These are phyloP conservation scores for Acmispon strigosus DNA, from an alignment of 306 rosid species.

Conservation along the genomic window DNA sequence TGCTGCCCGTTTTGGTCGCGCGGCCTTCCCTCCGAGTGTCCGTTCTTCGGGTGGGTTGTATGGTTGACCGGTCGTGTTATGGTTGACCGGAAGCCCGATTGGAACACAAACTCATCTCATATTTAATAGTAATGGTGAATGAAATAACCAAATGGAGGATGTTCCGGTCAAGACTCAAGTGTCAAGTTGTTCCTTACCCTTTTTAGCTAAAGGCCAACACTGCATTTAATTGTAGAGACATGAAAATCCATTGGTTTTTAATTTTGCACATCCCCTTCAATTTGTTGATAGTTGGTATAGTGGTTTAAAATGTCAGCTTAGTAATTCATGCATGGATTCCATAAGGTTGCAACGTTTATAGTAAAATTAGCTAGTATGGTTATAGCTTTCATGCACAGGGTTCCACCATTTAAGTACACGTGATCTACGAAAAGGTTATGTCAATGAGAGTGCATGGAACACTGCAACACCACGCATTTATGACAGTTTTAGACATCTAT, in stretches of 20 bases:
- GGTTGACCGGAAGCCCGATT: too few species aligned
- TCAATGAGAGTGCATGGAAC: too few species aligned
- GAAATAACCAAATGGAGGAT: not conserved
- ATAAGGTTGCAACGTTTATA: not conserved
- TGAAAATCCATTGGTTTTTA: not conserved
- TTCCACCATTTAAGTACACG: too few species aligned
- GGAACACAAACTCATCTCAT: too few species aligned
- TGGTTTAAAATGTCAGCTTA: not conserved
- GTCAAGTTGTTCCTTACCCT: not conserved
- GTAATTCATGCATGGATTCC: not conserved
- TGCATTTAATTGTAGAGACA: slow-evolving; percentile 9
- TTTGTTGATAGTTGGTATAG: not conserved
- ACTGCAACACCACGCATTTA: too few species aligned
- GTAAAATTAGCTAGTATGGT: not conserved
- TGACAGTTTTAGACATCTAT: too few species aligned
- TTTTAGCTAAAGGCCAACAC: not conserved
- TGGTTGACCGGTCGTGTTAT: too few species aligned
- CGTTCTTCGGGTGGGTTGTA: too few species aligned
- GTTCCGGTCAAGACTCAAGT: not conserved
- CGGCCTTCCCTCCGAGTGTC: too few species aligned
- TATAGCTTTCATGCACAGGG: too few species aligned
- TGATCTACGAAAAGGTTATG: too few species aligned
- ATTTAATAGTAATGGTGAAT: not conserved
- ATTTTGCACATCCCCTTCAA: not conserved
- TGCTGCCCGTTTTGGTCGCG: too few species aligned